Conservation (phyloP, 345 rosid genomes). For the Ceriops tagal region DNA sequence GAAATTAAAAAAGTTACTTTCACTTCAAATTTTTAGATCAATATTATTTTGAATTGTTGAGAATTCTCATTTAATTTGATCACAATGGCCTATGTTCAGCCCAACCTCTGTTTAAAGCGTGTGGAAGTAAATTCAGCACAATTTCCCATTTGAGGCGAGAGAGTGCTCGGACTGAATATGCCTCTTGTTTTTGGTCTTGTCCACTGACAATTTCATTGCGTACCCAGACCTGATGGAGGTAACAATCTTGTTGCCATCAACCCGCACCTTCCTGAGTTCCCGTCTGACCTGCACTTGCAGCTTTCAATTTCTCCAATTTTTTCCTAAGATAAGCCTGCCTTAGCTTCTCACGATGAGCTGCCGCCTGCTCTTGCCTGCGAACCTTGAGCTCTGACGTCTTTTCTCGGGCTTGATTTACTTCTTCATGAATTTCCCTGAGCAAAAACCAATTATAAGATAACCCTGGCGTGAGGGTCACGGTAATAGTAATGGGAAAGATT, state of each 20-base stretch:
- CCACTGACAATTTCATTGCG: not conserved
- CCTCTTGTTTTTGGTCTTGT: not conserved
- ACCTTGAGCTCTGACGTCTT: slow-evolving; percentile 58
- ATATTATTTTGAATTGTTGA: no score
- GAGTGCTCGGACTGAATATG: no score
- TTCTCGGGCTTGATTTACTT: slow-evolving; percentile 84
- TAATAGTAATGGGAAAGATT: not conserved
- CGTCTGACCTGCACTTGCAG: slow-evolving; percentile 23
- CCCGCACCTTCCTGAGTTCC: not conserved
- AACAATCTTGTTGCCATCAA: not conserved
- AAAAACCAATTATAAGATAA: not conserved
- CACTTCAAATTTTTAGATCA: no score
- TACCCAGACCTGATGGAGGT: no score
- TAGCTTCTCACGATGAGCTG: slow-evolving; percentile 70
- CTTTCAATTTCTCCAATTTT: slow-evolving; percentile 79
- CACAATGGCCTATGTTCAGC: no score
- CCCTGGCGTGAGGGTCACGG: not conserved
- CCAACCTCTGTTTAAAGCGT: no score
- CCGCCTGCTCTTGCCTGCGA: slow-evolving; percentile 73
- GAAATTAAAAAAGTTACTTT: no score
- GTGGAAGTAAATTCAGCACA: no score
- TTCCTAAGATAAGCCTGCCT: slow-evolving; percentile 80
- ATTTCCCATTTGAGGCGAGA: no score
- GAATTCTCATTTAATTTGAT: no score
- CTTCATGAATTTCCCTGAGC: slow-evolving; percentile 84